Base-by-base conservation (phyloP, 2,329 filamentous ascomycete species). In the Phyllosticta citrichinensis region DNA sequence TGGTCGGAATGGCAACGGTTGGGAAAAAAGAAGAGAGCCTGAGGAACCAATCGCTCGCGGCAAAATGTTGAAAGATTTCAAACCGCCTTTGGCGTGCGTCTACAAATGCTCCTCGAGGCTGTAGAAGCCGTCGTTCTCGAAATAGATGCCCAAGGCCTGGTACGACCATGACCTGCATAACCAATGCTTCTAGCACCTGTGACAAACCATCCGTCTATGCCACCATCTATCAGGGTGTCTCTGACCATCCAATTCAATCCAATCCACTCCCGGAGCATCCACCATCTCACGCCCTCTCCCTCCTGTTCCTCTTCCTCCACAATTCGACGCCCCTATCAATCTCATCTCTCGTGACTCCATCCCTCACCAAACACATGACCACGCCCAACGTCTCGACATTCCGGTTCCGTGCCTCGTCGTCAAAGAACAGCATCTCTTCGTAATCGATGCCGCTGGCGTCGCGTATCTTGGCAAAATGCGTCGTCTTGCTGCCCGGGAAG, bases 361-460 rank as follows among this genome's bases (percentile, higher is more conserved):
- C 87, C 61, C 83, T 77, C 0, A 97, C 87, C 56, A 97, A 76
- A 70, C 85, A 85, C 84, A 97, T 96, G 0, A 88, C 89, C 2
- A 96, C 88, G 0, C 92, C 92, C 56, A 97, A 69, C 54, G 81
- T 77, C 74, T 87, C 84, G 0, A 96, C 93, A 70, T 97, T 91
- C 62, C 84, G 80, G 70, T 97, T 97, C 63, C 93, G 78, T 58
- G 81, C 80, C 81, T 97, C 93, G 68, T 97, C 93, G 67, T 97
- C 93, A 66, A 97, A 97, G 74, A 97, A 97, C 35, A 97, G 73
- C 87, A 97, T 96, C 55, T 97, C 90, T 65, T 87, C 82, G 69
- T 84, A 96, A 5, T 78, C 76, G 2, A 97, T 73, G 1, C 85
- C 85, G 14, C 87, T 91, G 61, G 84, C 80, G 71, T 86, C 83